Percentiles rank a stretch among this genome's conserved stretches.
phyloP scores from a whole-genome alignment of 805 yeast genomes.

The Komagataella mondaviorum region DNA sequence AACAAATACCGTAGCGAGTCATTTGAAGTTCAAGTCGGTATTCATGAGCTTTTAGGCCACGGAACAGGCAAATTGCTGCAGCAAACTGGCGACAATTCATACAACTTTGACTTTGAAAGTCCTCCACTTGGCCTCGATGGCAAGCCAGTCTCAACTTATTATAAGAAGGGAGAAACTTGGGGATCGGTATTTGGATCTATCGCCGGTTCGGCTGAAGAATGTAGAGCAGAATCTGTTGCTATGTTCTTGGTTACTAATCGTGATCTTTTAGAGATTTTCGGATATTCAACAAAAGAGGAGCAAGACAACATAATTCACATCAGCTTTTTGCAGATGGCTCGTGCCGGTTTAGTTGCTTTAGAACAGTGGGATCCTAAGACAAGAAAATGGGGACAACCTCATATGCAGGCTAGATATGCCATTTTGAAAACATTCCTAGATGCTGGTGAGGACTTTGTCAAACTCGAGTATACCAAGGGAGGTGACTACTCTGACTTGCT shows the following conservation, averaged over 20 bases:
- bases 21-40: constrained; percentile 88
- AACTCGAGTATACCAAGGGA: constrained; percentile 31
- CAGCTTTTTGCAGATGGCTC: constrained; percentile 70
- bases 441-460: constrained; percentile 47
- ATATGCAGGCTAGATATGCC: constrained; percentile 86
- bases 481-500: constrained; percentile 44
- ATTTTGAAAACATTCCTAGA: constrained; percentile 64
- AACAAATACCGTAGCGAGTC: constrained; percentile 67
- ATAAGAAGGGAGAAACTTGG: constrained; percentile 81
- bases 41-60: constrained; percentile 84
- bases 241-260: constrained; percentile 63
- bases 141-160: constrained; percentile 52
- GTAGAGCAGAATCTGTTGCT: constrained; percentile 87
- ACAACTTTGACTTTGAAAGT: constrained; percentile 53
- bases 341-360: constrained; percentile 75
- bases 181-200: constrained; percentile 71
- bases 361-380: constrained; percentile 81
- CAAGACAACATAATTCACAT: constrained; percentile 53
- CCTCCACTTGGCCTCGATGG: constrained; percentile 54
- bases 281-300: constrained; percentile 38
- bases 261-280: constrained; percentile 60
- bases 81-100: constrained; percentile 39
- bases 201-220: constrained; percentile 85
- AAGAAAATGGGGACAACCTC: constrained; percentile 88
- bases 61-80: constrained; percentile 77